Evolutionary conservation across 2,329 filamentous ascomycete genomes (phyloP).

Genomic region (Cladobotryum mycophilum): DNA sequence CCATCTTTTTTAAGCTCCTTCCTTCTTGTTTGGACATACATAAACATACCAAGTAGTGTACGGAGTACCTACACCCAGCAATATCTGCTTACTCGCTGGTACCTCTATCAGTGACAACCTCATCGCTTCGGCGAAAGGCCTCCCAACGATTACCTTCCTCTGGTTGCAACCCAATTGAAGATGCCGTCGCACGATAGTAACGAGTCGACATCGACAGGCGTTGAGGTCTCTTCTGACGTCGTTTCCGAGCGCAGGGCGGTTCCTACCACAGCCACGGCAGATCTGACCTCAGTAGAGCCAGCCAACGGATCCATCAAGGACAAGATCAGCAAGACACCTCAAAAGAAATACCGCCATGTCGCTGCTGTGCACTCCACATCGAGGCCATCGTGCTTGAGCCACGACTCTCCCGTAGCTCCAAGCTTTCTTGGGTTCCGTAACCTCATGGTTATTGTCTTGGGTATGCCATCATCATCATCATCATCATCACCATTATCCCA

Average conservation of each 20-base stretch:
- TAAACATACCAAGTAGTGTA: neutral
- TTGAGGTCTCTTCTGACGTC: conserved; percentile 24
- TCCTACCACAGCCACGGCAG: conserved; percentile 11
- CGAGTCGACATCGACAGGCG: conserved; percentile 33
- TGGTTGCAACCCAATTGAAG: neutral
- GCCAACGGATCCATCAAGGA: conserved; percentile 18
- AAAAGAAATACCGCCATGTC: conserved; percentile 81
- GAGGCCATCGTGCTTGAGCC: conserved; percentile 75
- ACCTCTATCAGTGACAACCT: neutral
- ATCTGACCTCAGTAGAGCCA: conserved; percentile 22
- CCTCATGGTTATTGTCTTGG: conserved; percentile 86
- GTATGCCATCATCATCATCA: conserved; percentile 42
- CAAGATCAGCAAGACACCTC: conserved; percentile 16
- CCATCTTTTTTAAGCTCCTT: neutral
- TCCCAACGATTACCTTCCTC: neutral
- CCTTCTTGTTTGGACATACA: neutral
- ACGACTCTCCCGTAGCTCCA: conserved; percentile 66
- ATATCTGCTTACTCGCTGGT: no score
- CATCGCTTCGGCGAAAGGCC: neutral
- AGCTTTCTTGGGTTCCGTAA: conserved; percentile 94
- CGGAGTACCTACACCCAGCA: no score
- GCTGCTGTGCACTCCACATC: conserved; percentile 72
- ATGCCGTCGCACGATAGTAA: conserved; percentile 26
- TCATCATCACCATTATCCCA: neutral
- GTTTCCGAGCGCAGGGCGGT: conserved; percentile 19